phyloP scores from a whole-genome alignment of 148 eudicot species.

The Dysphania ambrosioides region DNA sequence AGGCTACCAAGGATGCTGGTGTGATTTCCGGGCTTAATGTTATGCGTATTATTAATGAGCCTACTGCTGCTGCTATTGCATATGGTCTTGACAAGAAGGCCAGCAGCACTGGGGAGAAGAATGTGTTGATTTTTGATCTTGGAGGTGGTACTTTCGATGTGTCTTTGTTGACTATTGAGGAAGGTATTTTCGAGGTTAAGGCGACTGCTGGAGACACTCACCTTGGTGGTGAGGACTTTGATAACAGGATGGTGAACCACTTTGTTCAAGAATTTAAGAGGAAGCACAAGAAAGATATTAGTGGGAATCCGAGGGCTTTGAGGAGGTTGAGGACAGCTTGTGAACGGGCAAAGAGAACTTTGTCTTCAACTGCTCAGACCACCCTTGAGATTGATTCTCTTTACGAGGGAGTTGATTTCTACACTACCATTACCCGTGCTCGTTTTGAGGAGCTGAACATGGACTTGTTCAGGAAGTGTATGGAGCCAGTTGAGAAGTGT shows the following conservation, averaged over 20 bases:
- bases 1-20: slow-evolving; percentile 55
- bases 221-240: slow-evolving; percentile 55
- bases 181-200: slow-evolving; percentile 55
- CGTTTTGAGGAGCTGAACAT: slow-evolving; percentile 54
- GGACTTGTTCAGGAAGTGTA: slow-evolving; percentile 58
- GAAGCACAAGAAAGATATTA: slow-evolving; percentile 57
- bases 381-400: slow-evolving; percentile 49
- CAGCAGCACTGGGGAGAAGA: slow-evolving; percentile 42
- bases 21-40: slow-evolving; percentile 49
- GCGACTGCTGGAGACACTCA: slow-evolving; percentile 57
- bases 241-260: slow-evolving; percentile 53
- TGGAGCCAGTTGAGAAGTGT: slow-evolving; percentile 61
- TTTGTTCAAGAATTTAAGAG: slow-evolving; percentile 54
- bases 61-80: slow-evolving; percentile 57
- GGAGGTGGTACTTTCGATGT: slow-evolving; percentile 59
- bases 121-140: slow-evolving; percentile 48
- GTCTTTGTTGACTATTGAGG: slow-evolving; percentile 44
- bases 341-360: slow-evolving; percentile 49
- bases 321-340: slow-evolving; percentile 58
- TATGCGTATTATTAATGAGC: slow-evolving; percentile 55
- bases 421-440: slow-evolving; percentile 52
- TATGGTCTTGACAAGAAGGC: slow-evolving; percentile 57
- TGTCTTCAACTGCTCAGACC: slow-evolving; percentile 49
- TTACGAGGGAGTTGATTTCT: slow-evolving; percentile 52
- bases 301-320: slow-evolving; percentile 48